Evolutionary conservation across 805 yeast species (phyloP).

Genomic region (Candida golubevii): DNA sequence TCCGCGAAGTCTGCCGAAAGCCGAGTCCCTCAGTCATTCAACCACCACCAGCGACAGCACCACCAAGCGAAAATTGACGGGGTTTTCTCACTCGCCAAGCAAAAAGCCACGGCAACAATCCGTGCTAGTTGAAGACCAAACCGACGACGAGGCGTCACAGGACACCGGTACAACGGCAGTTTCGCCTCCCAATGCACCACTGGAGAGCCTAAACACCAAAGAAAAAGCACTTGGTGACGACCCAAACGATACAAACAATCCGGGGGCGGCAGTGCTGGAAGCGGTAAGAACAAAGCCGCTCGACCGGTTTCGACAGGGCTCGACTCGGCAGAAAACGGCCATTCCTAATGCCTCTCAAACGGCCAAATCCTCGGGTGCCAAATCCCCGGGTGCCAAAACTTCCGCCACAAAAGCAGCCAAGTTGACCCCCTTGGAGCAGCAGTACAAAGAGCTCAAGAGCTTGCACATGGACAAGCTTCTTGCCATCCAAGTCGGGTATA

Average conservation of each 20-base stretch:
- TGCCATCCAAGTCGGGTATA: slow-evolving; percentile 88
- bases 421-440: slow-evolving; percentile 73
- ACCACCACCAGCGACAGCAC: background rate
- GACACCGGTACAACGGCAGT: background rate
- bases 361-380: background rate
- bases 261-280: background rate
- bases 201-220: background rate
- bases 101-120: background rate
- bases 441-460: slow-evolving; percentile 62
- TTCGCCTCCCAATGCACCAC: background rate
- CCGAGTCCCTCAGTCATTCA: too few relatives aligned
- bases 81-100: slow-evolving; percentile 1
- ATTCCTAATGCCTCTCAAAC: background rate
- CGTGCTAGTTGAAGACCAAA: background rate
- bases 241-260: too few relatives aligned
- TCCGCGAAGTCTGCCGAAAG: slow-evolving; percentile 2
- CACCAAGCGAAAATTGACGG: background rate
- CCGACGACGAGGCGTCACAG: background rate
- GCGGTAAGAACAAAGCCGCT: background rate
- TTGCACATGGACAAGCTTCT: slow-evolving; percentile 63
- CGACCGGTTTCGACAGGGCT: background rate
- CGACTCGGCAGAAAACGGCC: background rate
- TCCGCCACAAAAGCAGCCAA: background rate
- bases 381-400: background rate
- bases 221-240: background rate